Evolutionary conservation across 2,329 filamentous ascomycete species (phyloP), one percentile per base, ranked within the genome.

Genomic region (Microdochium bolleyi): DNA sequence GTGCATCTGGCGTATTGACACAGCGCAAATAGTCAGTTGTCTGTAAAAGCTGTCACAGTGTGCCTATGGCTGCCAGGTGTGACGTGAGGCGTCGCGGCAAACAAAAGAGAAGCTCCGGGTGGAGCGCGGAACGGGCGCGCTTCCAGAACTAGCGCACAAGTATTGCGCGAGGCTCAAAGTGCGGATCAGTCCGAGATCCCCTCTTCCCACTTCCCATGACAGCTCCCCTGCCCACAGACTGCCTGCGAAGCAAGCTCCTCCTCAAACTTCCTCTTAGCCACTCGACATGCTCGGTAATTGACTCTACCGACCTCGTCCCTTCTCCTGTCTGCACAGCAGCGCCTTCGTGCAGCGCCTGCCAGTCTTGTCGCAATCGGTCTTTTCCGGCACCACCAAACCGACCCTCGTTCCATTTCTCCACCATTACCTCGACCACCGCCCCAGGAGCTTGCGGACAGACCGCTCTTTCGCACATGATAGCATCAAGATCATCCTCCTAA

Each of bases 341-440:
- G 41, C 41, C 10, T 24, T 19, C 7, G 19, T 46, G 9, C 10
- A 52, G 34, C 27, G 49, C 27, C 24, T 16, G 62, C 54, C 63
- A 19, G 14, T 19, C 13, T 22, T 11, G 9, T 24, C 10, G 9
- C 41, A 19, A 16, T 19, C 5, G 19, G 41, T 19, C 5, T 19
- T 22, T 22, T 19, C 19, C 13, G 19, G 14, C 41, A 46, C 41
- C 19, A 21, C 16, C 9, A 46, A 7, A 10, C 19, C 41, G 41
- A 22, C 19, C 5, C 16, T 11, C 41, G 9, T 19, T 22, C 5
- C 9, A 11, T 5, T 7, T 7, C 5, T 30, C 11, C 27, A 30
- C 27, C 27, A 30, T 11, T 5, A 5, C 27, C 11, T 30, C 27
- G 11, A 30, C 27, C 5, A 30, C 27, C 5, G 27, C 27, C 11